Conservation (phyloP, 345 rosid genomes). For the Linum lewisii region DNA sequence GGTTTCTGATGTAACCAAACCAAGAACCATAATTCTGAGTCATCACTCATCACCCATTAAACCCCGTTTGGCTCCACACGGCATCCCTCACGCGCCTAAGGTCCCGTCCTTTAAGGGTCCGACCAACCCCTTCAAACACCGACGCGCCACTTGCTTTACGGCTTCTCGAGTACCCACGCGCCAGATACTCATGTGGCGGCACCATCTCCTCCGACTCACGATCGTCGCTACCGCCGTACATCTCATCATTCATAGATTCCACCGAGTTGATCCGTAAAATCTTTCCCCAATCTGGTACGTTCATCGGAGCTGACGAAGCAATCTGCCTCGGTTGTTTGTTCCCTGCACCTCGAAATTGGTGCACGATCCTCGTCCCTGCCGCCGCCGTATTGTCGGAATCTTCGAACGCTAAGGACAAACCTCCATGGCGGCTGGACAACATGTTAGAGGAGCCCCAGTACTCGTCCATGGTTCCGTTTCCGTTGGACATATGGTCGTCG, state of each 20-base stretch:
- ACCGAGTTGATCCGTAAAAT: neutral
- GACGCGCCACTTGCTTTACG: constrained; percentile 48
- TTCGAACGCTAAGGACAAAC: constrained; percentile 23
- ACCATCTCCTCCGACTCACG: neutral
- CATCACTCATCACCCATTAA: neutral
- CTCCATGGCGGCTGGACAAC: constrained; percentile 1
- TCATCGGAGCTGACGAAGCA: constrained; percentile 1
- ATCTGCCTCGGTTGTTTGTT: neutral
- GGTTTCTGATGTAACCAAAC: too few relatives aligned
- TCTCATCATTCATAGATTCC: neutral
- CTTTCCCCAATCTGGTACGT: constrained; percentile 1
- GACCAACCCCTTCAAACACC: constrained; percentile 74
- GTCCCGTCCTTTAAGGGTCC: constrained; percentile 91
- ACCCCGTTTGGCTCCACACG: constrained; percentile 73
- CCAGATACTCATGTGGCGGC: constrained; percentile 79
- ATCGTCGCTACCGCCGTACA: neutral
- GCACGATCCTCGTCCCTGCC: neutral
- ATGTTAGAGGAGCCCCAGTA: neutral
- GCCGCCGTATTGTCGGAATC: constrained; percentile 6
- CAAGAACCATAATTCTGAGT: neutral
- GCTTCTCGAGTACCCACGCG: constrained; percentile 46
- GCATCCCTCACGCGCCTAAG: constrained; percentile 86
- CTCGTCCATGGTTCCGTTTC: neutral
- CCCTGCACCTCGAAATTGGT: neutral
- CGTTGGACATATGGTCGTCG: too few relatives aligned